Conservation (phyloP, 2,329 filamentous ascomycete species). For the Ciborinia camelliae region DNA sequence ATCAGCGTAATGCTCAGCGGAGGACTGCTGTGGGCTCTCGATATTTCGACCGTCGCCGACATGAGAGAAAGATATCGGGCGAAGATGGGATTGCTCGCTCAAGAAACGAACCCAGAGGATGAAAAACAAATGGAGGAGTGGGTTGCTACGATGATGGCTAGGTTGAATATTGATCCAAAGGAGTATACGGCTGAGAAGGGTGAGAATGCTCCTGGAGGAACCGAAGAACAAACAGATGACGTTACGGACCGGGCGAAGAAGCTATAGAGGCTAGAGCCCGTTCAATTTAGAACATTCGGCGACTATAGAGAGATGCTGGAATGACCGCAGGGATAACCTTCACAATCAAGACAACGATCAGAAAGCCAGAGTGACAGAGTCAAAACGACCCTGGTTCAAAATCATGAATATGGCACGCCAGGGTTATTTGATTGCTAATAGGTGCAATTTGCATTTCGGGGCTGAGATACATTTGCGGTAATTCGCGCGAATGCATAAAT, state of each 20-base stretch:
- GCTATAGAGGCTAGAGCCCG: constrained; percentile 7
- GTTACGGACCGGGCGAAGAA: constrained; percentile 17
- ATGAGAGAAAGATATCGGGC: constrained; percentile 52
- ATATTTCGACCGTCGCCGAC: constrained; percentile 69
- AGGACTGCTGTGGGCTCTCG: constrained; percentile 70
- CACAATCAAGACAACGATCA: background rate
- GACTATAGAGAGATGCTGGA: background rate
- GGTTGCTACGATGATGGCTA: constrained; percentile 57
- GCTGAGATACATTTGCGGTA: constrained; percentile 5
- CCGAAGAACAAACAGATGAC: constrained; percentile 11
- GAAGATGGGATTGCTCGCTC: constrained; percentile 41
- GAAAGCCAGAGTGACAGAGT: background rate
- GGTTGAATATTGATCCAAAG: constrained; percentile 45
- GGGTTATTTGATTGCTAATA: background rate
- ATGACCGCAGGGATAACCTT: background rate
- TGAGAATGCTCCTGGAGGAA: background rate
- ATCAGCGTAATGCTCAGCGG: constrained; percentile 73
- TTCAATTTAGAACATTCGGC: background rate
- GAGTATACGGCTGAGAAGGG: constrained; percentile 29
- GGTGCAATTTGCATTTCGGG: constrained; percentile 2
- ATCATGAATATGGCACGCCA: background rate
- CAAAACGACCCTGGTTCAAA: background rate
- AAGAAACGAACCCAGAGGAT: constrained; percentile 46
- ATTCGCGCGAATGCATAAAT: constrained; percentile 1
- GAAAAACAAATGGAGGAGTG: constrained; percentile 61